A percentile compares a stretch with the other conserved stretches of the same genome.
Conservation (phyloP, 306 rosid genomes). For the Rosa lucieae region DNA sequence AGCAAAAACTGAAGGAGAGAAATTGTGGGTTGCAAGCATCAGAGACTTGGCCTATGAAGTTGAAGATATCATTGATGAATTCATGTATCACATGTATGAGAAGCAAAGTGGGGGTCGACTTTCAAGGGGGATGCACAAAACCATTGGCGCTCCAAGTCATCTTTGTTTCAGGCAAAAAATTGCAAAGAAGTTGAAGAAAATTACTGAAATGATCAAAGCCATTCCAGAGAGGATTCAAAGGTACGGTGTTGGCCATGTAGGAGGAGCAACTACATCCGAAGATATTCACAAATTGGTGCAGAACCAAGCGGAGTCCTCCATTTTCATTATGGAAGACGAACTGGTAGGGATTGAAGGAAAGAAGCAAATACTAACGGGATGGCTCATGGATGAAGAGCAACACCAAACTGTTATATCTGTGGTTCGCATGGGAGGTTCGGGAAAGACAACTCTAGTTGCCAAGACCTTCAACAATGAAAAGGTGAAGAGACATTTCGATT, state of each 20-base stretch:
- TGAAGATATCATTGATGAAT: neutral
- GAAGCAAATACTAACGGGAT: neutral
- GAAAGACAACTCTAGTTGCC: neutral
- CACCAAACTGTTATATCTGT: neutral
- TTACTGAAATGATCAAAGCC: neutral
- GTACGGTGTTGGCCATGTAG: neutral
- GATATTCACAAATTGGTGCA: neutral
- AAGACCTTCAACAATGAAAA: neutral
- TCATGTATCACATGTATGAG: neutral
- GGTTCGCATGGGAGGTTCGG: neutral
- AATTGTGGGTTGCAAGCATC: neutral
- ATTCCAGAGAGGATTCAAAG: neutral
- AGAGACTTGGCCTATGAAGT: neutral
- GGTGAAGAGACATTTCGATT: neutral
- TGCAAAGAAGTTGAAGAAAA: neutral
- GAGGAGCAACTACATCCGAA: neutral
- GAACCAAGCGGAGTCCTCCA: neutral
- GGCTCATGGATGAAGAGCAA: neutral
- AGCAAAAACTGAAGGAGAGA: neutral
- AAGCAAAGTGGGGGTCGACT: neutral
- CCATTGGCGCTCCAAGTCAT: accelerated
- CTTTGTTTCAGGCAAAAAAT: neutral
- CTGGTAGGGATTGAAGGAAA: neutral
- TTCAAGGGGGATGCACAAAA: neutral
- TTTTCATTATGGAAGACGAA: neutral